A percentile compares a stretch with the other conserved stretches of the same genome.
These are phyloP conservation scores for Anacardium occidentale DNA, from an alignment of 345 rosid species.

Conservation along the genomic window DNA sequence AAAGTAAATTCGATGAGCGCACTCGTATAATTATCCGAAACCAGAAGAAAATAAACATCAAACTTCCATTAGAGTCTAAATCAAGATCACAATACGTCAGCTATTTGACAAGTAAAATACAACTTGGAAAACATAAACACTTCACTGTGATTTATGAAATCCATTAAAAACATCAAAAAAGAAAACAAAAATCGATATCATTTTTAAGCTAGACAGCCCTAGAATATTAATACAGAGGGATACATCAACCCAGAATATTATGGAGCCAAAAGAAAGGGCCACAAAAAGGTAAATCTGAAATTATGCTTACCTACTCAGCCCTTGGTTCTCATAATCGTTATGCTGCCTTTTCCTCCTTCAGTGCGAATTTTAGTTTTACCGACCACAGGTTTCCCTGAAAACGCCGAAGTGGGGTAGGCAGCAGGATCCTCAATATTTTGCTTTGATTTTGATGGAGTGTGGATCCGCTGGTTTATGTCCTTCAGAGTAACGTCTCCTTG, in stretches of 20 bases:
- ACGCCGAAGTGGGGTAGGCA: constrained; percentile 81
- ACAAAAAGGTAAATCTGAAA: constrained; percentile 22
- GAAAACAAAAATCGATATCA: neutral
- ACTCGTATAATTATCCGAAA: neutral
- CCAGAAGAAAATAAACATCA: neutral
- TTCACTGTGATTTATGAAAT: constrained; percentile 28
- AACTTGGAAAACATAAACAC: constrained; percentile 30
- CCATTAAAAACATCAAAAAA: constrained; percentile 14
- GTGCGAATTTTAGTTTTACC: constrained; percentile 97
- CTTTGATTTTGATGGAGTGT: constrained; percentile 57
- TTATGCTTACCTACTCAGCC: constrained; percentile 43
- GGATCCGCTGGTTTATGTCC: constrained; percentile 89
- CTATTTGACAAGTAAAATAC: constrained; percentile 28
- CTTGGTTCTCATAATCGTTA: constrained; percentile 92
- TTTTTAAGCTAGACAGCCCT: constrained; percentile 25
- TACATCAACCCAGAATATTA: constrained; percentile 22
- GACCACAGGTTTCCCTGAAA: constrained; percentile 98
- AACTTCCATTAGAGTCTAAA: constrained; percentile 2
- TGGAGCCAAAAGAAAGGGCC: constrained; percentile 16
- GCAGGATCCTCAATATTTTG: constrained; percentile 49
- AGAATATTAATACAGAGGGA: constrained; percentile 22
- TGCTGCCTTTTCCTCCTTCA: constrained; percentile 98
- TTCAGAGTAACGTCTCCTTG: constrained; percentile 90
- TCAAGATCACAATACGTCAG: constrained; percentile 13
- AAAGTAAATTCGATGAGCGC: neutral